Conservation (phyloP, 768 basidiomycete genomes). For the Podaxis mareebaensis region DNA sequence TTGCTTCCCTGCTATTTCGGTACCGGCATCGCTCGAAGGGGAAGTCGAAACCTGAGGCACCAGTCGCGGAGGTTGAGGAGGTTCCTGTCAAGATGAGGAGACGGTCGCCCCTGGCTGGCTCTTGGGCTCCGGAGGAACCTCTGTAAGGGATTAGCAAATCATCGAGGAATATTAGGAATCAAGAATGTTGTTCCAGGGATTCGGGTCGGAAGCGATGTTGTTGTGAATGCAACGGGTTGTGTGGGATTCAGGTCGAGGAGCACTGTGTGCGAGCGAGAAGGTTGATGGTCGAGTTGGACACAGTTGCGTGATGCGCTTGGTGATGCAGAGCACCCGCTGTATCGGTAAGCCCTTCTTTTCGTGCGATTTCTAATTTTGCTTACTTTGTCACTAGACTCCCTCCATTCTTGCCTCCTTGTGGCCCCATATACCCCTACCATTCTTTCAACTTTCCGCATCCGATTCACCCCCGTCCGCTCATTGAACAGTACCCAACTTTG, state of each 20-base stretch:
- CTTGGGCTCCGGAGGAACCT: neutral
- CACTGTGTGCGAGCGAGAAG: no score
- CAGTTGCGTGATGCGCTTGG: no score
- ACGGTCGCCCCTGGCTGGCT: conserved; percentile 6
- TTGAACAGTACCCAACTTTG: neutral
- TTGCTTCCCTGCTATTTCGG: conserved; percentile 12
- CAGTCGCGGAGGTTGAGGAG: neutral
- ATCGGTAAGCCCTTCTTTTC: no score
- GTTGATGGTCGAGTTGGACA: no score
- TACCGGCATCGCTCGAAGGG: conserved; percentile 12
- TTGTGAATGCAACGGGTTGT: no score
- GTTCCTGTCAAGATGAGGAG: neutral
- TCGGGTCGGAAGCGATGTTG: no score
- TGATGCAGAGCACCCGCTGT: no score
- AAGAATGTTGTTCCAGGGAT: neutral
- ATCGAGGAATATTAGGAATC: neutral
- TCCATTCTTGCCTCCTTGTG: neutral
- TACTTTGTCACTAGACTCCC: no score
- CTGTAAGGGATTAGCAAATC: neutral
- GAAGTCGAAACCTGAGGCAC: conserved; percentile 7
- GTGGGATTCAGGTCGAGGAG: no score
- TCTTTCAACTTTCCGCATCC: neutral
- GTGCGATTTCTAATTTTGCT: no score
- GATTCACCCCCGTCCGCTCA: neutral
- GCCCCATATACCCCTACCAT: neutral